Conservation (phyloP, 805 yeast genomes). For the Saturnispora zaruensis region DNA sequence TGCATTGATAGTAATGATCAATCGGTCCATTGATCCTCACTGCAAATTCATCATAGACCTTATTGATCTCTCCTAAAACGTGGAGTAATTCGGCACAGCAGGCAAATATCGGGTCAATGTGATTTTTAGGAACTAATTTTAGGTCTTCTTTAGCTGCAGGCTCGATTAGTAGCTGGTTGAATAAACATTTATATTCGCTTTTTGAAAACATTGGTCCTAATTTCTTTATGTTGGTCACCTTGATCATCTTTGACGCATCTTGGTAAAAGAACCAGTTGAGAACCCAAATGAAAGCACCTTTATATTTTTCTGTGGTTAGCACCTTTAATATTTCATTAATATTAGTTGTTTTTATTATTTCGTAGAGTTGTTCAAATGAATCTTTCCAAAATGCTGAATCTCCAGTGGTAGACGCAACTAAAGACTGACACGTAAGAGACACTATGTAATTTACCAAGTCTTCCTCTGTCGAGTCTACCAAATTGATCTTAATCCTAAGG, state of each 20-base stretch:
- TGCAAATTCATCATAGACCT: conserved; percentile 12
- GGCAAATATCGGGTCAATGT: conserved; percentile 15
- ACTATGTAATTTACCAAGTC: conserved; percentile 14
- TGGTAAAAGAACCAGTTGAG: conserved; percentile 20
- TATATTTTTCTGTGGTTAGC: conserved; percentile 9
- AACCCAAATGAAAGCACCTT: conserved; percentile 13
- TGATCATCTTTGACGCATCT: conserved; percentile 18
- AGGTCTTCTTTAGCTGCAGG: background rate
- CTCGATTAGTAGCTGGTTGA: conserved; percentile 5
- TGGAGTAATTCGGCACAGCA: conserved; percentile 17
- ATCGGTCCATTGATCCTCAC: conserved; percentile 8
- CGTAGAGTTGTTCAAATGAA: conserved; percentile 15
- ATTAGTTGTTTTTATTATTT: conserved; percentile 12
- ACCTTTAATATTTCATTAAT: conserved; percentile 10
- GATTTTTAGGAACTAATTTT: background rate
- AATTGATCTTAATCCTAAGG: background rate
- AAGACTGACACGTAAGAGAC: conserved; percentile 14
- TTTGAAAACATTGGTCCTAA: conserved; percentile 20
- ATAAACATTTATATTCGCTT: conserved; percentile 14
- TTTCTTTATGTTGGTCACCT: conserved; percentile 15
- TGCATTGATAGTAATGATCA: conserved; percentile 1
- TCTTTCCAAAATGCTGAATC: conserved; percentile 17
- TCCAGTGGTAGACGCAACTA: conserved; percentile 17
- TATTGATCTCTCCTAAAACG: conserved; percentile 16
- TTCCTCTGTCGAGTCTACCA: conserved; percentile 4